Evolutionary conservation across 768 basidiomycete genomes (phyloP), one percentile per base, ranked within the genome.

Genomic region (Collybiopsis confluens): DNA sequence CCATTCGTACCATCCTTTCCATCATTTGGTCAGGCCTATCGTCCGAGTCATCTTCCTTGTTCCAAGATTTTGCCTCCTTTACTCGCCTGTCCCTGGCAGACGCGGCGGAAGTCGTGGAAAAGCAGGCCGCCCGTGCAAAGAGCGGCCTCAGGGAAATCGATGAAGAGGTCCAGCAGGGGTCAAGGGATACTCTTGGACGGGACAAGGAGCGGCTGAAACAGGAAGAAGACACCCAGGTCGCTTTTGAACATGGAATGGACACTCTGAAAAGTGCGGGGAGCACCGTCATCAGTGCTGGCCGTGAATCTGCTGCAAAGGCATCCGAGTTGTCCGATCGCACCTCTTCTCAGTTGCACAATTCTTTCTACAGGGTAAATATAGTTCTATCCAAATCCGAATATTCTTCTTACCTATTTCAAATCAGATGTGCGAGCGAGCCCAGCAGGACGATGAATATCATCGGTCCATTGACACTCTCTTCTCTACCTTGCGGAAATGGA

Each of bases 201-300:
- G 78, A 77, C 58, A 74, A 74, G 64, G 63, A 76, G 58, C 68
- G 77, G 0, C 61, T 77, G 0, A 75, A 84, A 56, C 71, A 77
- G 50, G 73, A 78, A 52, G 64, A 64, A 45, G 83, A 86, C 27
- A 55, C 72, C 3, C 79, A 78, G 61, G 74, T 73, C 6, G 71
- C 74, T 24, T 90, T 85, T 62, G 83, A 87, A 66, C 79, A 79
- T 58, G 75, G 82, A 0, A 84, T 89, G 80, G 88, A 88, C 27
- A 76, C 75, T 0, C 70, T 80, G 9, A 88, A 85, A 63, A 75
- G 69, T 10, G 73, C 70, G 0, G 88, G 88, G 7, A 78, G 76
- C 0, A 70, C 70, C 28, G 76, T 74, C 7, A 88, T 89, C 24
- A 83, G 80, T 3, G 71, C 70, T 0, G 70, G 72, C 3, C 81